Conservation (phyloP, 208 protist species). For the Leishmania arabica region DNA sequence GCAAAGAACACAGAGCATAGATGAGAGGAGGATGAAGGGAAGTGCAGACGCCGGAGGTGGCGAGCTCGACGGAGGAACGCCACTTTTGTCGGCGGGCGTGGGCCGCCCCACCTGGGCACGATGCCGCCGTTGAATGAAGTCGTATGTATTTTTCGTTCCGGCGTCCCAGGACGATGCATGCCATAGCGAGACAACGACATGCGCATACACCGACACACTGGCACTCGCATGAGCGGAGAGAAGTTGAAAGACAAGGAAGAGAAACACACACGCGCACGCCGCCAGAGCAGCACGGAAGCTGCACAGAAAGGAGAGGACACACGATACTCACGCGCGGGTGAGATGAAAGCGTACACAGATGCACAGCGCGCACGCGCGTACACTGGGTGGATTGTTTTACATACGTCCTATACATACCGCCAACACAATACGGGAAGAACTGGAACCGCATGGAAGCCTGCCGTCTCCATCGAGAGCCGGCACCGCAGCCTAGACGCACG, state of each 20-base stretch:
- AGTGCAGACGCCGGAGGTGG: neutral
- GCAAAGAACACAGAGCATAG: neutral
- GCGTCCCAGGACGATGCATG: neutral
- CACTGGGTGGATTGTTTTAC: neutral
- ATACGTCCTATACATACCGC: slow-evolving; percentile 5
- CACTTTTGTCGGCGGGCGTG: neutral
- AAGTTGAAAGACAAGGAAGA: neutral
- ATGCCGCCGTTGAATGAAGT: neutral
- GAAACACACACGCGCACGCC: neutral
- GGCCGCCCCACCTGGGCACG: neutral
- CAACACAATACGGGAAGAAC: neutral
- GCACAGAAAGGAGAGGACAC: neutral
- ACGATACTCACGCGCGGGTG: neutral
- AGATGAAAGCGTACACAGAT: neutral
- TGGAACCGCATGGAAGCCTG: neutral
- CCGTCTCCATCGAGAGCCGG: neutral
- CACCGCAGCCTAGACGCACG: neutral
- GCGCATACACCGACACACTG: neutral
- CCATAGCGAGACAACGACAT: neutral
- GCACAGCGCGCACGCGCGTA: neutral
- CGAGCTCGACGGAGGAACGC: neutral
- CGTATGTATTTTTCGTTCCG: neutral
- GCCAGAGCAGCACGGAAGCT: neutral
- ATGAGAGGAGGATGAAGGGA: neutral
- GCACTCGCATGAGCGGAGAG: neutral